Conservation (phyloP, 768 basidiomycete genomes). For the Leucosporidium creatinivorum region DNA sequence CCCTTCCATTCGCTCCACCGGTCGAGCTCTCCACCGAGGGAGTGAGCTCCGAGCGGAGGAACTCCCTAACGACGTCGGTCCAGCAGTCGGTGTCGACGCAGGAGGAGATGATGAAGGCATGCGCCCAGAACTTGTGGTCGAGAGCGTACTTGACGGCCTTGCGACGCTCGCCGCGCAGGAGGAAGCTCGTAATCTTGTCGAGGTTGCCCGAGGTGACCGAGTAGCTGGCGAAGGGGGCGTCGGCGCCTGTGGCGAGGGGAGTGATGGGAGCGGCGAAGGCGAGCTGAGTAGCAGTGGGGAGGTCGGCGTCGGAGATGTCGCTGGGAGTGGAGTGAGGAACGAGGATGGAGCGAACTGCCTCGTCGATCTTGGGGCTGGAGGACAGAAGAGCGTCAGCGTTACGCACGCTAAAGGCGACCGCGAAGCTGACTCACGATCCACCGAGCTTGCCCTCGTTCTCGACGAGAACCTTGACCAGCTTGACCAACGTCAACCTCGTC, state of each 20-base stretch:
- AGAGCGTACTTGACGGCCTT: slow-evolving; percentile 82
- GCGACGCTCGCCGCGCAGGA: slow-evolving; percentile 74
- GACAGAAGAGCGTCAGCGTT: too few relatives aligned
- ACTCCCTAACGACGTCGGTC: slow-evolving; percentile 83
- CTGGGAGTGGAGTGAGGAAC: slow-evolving; percentile 47
- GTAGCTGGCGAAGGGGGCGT: slow-evolving; percentile 51
- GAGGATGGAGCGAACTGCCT: slow-evolving; percentile 64
- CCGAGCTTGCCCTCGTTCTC: slow-evolving; percentile 81
- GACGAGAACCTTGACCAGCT: slow-evolving; percentile 68
- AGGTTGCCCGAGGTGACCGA: slow-evolving; percentile 58
- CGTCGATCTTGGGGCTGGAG: slow-evolving; percentile 59
- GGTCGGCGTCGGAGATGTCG: neutral
- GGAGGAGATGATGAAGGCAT: slow-evolving; percentile 89
- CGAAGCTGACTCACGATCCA: slow-evolving; percentile 77
- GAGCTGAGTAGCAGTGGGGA: slow-evolving; percentile 32
- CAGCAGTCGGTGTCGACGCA: slow-evolving; percentile 87
- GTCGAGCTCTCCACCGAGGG: slow-evolving; percentile 20
- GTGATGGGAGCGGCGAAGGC: slow-evolving; percentile 7
- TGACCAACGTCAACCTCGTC: slow-evolving; percentile 66
- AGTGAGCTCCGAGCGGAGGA: slow-evolving; percentile 67
- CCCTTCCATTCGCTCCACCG: slow-evolving; percentile 51
- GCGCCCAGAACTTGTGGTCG: slow-evolving; percentile 85
- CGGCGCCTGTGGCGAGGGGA: neutral
- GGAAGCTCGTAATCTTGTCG: slow-evolving; percentile 67
- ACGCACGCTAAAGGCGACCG: too few relatives aligned